Base-by-base conservation (phyloP, 495 filamentous ascomycete genomes). In the Cercophora newfieldiana region DNA sequence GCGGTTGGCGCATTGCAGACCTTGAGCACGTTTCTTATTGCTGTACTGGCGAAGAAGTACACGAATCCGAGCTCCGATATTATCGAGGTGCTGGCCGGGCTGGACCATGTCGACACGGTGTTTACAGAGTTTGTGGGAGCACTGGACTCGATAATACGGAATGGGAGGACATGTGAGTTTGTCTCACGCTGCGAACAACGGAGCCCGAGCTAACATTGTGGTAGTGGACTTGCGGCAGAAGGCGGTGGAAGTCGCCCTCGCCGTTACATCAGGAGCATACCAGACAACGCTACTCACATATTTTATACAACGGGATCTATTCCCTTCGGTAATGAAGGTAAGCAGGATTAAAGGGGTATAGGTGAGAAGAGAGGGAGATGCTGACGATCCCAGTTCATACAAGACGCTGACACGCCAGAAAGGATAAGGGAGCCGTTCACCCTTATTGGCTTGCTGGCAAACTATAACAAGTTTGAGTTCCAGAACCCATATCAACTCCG, bases 401-500 rank as follows among this genome's bases (percentile, higher is more conserved):
- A 96, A 79, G 93, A 96, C 63, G 84, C 87, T 12, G 90, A 93
- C 37, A 83, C 81, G 57, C 77, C 83, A 3, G 75, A 82, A 1
- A 80, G 87, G 67, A 86, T 85, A 54, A 82, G 91, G 26, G 86
- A 91, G 61, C 90, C 94, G 0, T 94, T 97, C 64, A 85, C 90
- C 29, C 83, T 97, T 47, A 80, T 97, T 5, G 96, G 94, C 7
- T 79, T 97, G n/a, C 80, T 99, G 61, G 92, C 91, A 68, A 99
- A 99, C 78, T 98, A 97, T 84, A 97, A 97, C 84, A 99, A 97
- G 77, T 99, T 98, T 71, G 95, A 99, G 79, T 92, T 96, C 64
- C 95, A 97, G 77, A 99, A 99, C 69, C 95, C 95, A 7, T 99
- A 99, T 72, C 90, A 94, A 71, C 79, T 96, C 65, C 90, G 94